Conservation (phyloP, 2,329 filamentous ascomycete genomes). For the Diaporthe citri region DNA sequence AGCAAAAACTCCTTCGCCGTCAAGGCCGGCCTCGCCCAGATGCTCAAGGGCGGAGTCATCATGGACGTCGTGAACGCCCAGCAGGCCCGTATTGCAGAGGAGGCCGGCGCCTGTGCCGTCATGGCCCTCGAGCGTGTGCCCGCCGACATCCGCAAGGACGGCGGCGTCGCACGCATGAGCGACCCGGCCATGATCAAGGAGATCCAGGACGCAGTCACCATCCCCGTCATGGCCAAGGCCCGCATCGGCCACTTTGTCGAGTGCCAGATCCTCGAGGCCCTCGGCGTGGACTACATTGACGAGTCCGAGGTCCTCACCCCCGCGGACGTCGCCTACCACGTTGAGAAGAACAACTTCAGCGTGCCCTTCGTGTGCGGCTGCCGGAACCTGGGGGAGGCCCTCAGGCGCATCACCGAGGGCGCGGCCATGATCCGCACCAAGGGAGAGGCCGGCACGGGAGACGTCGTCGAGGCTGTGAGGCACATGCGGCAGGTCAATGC, state of each 20-base stretch:
- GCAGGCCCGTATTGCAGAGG: constrained; percentile 96
- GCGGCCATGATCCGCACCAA: constrained; percentile 99
- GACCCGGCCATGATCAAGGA: constrained; percentile 95
- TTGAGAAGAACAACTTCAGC: constrained; percentile 86
- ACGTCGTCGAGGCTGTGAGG: constrained; percentile 95
- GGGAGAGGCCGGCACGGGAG: constrained; percentile 96
- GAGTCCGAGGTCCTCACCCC: constrained; percentile 98
- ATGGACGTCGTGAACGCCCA: constrained; percentile 98
- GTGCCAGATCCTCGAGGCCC: constrained; percentile 96
- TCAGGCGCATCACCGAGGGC: constrained; percentile 90
- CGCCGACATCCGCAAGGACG: constrained; percentile 92
- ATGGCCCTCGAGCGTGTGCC: constrained; percentile 99
- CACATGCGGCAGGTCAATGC: constrained; percentile 93
- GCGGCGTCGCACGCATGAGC: constrained; percentile 96
- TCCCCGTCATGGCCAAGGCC: constrained; percentile 99
- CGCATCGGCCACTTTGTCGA: constrained; percentile 98
- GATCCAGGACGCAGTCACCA: constrained; percentile 94
- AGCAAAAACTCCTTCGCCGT: constrained; percentile 78
- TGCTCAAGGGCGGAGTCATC: constrained; percentile 99
- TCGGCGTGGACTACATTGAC: constrained; percentile 98
- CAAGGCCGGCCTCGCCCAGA: constrained; percentile 95
- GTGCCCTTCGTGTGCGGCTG: constrained; percentile 97
- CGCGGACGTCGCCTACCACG: constrained; percentile 90
- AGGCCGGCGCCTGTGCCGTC: constrained; percentile 94
- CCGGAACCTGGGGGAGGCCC: constrained; percentile 91